Percentiles rank a stretch among this genome's conserved stretches.
phyloP scores from a whole-genome alignment of 768 basidiomycete species.

The Calocera viscosa region DNA sequence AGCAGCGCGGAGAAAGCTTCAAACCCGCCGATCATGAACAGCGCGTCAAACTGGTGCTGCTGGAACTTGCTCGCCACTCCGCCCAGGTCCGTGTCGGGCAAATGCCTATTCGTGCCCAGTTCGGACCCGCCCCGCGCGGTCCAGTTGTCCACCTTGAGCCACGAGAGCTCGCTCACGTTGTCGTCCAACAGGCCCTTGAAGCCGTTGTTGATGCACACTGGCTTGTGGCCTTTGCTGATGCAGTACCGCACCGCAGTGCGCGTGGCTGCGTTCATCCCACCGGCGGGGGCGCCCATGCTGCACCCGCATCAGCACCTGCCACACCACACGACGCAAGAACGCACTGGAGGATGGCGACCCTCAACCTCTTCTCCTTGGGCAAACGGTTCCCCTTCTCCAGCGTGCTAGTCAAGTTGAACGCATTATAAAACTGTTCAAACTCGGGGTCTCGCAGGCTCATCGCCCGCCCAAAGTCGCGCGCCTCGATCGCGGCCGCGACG shows the following conservation, averaged over 20 bases:
- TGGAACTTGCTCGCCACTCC: slow-evolving; percentile 86
- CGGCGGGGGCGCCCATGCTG: slow-evolving; percentile 92
- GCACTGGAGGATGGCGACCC: slow-evolving; percentile 34
- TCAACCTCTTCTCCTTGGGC: slow-evolving; percentile 33
- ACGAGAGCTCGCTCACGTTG: slow-evolving; percentile 70
- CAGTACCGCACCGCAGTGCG: slow-evolving; percentile 91
- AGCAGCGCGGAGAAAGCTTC: slow-evolving; percentile 78
- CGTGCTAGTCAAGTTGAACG: slow-evolving; percentile 65
- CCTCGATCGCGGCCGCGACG: slow-evolving; percentile 68
- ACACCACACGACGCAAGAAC: slow-evolving; percentile 12
- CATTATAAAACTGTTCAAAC: slow-evolving; percentile 72
- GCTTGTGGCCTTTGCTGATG: slow-evolving; percentile 77
- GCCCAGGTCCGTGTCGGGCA: slow-evolving; percentile 79
- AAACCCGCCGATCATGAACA: slow-evolving; percentile 91
- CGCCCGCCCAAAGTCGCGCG: slow-evolving; percentile 74
- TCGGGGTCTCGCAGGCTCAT: slow-evolving; percentile 85
- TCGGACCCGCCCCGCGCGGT: slow-evolving; percentile 93
- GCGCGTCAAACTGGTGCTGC: slow-evolving; percentile 58
- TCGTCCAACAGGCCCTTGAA: slow-evolving; percentile 91
- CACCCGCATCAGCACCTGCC: slow-evolving; percentile 10
- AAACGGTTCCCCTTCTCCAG: slow-evolving; percentile 44
- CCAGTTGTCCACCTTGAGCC: slow-evolving; percentile 97
- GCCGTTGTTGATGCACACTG: slow-evolving; percentile 89
- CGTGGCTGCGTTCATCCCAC: slow-evolving; percentile 97
- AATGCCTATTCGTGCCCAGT: slow-evolving; percentile 85